Evolutionary conservation across 371 early-diverging fungal species (phyloP), one percentile per base, ranked within the genome.

Genomic region (Mucor lusitanicus): DNA sequence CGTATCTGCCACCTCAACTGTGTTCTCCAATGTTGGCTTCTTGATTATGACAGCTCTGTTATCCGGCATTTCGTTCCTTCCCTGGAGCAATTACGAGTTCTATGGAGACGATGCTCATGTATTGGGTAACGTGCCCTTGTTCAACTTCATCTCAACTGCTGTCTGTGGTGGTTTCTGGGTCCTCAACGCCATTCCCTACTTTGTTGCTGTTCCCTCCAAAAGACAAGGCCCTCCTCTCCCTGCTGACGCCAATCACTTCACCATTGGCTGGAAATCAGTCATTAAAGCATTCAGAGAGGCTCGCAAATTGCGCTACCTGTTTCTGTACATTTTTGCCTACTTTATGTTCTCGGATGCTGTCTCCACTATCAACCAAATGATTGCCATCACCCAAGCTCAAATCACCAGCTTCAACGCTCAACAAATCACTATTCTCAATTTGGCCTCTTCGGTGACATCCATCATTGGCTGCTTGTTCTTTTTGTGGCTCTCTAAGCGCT

Each of bases 301-400:
- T 53, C 73, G 78, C 9, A 79, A 82, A 58, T 74, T 87, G 15
- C 64, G 76, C 0, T 84, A 85, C 28, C 63, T 84, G 6, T 86
- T 86, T 17, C 64, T 80, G 67, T 87, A 85, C 62, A 77, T 87
- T 33, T 71, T 87, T 65, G 77, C 85, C 7, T 87, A 86, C 70
- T 86, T 87, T 57, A 76, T 87, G 70, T 85, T 87, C 53, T 80
- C 86, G 33, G 88, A 87, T 65, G 88, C 83, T 15, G 82, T 83
- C 39, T 85, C 86, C 11, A 86, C 88, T 4, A 82, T 80, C 12
- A 80, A 72, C 53, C 76, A 76, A 55, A 81, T 84, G 75, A 64
- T 73, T 65, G 61, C 66, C 64, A 72, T 80, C 60, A 59, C 83
- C n/a, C 81, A 81, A 50, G 77, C 72, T 59, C 72, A 78, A 67